phyloP scores from a whole-genome alignment of 2,329 filamentous ascomycete genomes.

The Aureobasidium sp. region DNA sequence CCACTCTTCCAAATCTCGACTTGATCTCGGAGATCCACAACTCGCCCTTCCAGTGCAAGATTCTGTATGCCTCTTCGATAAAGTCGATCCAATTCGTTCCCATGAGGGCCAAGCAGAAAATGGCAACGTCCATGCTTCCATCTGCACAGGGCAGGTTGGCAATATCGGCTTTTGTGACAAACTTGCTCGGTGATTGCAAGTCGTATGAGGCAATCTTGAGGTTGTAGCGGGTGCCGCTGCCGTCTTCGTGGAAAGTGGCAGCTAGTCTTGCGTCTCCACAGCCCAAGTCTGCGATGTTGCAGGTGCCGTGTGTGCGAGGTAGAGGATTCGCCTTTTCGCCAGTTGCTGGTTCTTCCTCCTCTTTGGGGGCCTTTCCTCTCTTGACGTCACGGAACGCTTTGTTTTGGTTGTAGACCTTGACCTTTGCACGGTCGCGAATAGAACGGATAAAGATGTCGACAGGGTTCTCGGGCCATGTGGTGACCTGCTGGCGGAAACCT shows the following conservation, averaged over 20 bases:
- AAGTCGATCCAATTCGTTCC: conserved; percentile 98
- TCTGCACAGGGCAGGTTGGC: conserved; percentile 69
- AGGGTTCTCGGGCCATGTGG: conserved; percentile 93
- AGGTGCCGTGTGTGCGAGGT: conserved; percentile 62
- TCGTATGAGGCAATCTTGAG: conserved; percentile 79
- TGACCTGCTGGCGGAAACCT: conserved; percentile 90
- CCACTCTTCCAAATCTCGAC: conserved; percentile 66
- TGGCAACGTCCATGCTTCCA: conserved; percentile 71
- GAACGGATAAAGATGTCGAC: conserved; percentile 76
- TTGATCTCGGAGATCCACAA: conserved; percentile 98
- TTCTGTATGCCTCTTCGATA: conserved; percentile 87
- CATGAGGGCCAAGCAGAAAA: conserved; percentile 97
- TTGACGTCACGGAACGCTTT: conserved; percentile 28
- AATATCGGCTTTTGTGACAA: conserved; percentile 85
- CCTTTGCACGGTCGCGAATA: conserved; percentile 59
- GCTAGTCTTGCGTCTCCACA: conserved; percentile 87
- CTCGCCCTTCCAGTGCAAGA: conserved; percentile 89
- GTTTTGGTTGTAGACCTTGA: conserved; percentile 32
- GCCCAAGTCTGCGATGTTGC: conserved; percentile 81
- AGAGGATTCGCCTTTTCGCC: conserved; percentile 39
- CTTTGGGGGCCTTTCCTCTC: conserved; percentile 32
- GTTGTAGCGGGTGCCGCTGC: conserved; percentile 55
- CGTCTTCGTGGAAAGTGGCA: conserved; percentile 49
- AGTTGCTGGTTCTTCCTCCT: conserved; percentile 16
- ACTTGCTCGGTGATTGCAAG: conserved; percentile 64